phyloP scores from a whole-genome alignment of 495 filamentous ascomycete species.

The Alectoria sarmentosa region DNA sequence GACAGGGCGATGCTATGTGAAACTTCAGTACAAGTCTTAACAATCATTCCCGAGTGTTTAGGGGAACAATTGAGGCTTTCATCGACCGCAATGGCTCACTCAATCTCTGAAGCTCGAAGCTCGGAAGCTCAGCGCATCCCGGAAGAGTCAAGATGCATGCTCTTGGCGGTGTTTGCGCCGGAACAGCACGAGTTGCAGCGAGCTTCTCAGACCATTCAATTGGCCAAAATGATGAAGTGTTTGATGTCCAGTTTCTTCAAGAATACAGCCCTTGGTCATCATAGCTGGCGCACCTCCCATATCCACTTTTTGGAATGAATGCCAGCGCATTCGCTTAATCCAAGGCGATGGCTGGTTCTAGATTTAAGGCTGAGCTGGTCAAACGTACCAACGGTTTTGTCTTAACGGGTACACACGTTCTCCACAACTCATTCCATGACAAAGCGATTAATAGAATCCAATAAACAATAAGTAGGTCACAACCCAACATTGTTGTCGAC shows the following conservation, averaged over 20 bases:
- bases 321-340: too few relatives aligned
- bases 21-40: not conserved
- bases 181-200: not conserved
- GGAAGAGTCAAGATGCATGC: slow-evolving; percentile 4
- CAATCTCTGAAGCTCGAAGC: not conserved
- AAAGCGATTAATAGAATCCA: too few relatives aligned
- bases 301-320: slow-evolving; percentile 7
- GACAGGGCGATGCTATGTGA: not conserved
- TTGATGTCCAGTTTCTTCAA: not conserved
- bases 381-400: too few relatives aligned
- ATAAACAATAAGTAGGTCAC: too few relatives aligned
- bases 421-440: too few relatives aligned
- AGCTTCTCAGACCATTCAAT: not conserved
- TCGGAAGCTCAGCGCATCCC: slow-evolving; percentile 6
- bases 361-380: not conserved
- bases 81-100: not conserved
- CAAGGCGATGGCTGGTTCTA: not conserved
- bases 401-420: too few relatives aligned
- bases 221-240: not conserved
- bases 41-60: not conserved
- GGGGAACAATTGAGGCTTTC: not conserved
- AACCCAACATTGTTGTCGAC: too few relatives aligned
- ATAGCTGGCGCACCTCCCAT: slow-evolving; percentile 3
- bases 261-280: slow-evolving; percentile 4
- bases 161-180: not conserved